A percentile compares a stretch with the other conserved stretches of the same genome.
These are phyloP conservation scores for Mollisia scopiformis DNA, from an alignment of 2,329 filamentous ascomycete genomes.

Conservation along the genomic window DNA sequence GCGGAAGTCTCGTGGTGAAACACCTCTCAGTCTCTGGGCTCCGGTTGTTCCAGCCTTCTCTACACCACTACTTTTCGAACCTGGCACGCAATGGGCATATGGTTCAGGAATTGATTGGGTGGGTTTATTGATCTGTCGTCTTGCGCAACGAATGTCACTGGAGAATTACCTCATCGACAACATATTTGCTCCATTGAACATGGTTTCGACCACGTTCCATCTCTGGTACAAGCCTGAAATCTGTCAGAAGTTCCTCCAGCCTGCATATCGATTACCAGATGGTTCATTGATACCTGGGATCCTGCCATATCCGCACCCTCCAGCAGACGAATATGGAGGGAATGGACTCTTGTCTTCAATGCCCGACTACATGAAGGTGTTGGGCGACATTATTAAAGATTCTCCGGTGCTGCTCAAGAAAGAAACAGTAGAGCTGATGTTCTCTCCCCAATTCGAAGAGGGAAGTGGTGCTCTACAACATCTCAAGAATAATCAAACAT, in stretches of 20 bases:
- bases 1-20: conserved; percentile 1
- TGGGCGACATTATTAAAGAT: conserved; percentile 49
- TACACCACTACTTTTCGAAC: conserved; percentile 62
- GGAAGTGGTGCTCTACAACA: neutral
- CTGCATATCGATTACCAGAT: conserved; percentile 9
- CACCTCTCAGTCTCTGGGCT: neutral
- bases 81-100: conserved; percentile 64
- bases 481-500: neutral
- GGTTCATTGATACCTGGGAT: neutral
- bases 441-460: conserved; percentile 46
- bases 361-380: conserved; percentile 45
- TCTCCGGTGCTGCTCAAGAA: conserved; percentile 50
- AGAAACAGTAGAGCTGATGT: conserved; percentile 47
- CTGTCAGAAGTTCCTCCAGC: conserved; percentile 18
- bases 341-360: conserved; percentile 40
- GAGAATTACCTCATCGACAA: conserved; percentile 26
- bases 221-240: conserved; percentile 20
- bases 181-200: conserved; percentile 27
- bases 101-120: conserved; percentile 57
- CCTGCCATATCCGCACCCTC: conserved; percentile 10
- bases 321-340: conserved; percentile 33
- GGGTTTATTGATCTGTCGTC: conserved; percentile 50
- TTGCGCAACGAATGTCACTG: conserved; percentile 18
- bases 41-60: conserved; percentile 9
- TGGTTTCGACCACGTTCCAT: conserved; percentile 29